phyloP scores from a whole-genome alignment of 768 basidiomycete genomes.

The Lepiota subincarnata region DNA sequence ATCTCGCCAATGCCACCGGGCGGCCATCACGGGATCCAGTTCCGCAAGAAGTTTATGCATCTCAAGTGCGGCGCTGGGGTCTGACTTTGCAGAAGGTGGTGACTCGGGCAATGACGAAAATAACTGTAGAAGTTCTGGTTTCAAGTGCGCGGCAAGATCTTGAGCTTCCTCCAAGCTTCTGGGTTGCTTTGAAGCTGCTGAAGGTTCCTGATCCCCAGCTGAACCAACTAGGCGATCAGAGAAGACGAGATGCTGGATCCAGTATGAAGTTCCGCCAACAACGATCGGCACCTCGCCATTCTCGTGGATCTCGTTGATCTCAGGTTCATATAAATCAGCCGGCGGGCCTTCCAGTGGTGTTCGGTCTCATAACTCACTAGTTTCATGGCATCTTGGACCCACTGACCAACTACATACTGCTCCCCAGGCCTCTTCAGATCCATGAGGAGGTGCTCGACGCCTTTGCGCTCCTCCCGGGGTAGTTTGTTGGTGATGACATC shows the following conservation, averaged over 20 bases:
- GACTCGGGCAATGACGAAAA: constrained; percentile 56
- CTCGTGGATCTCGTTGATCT: constrained; percentile 75
- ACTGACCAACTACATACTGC: constrained; percentile 83
- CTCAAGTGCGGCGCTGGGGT: constrained; percentile 55
- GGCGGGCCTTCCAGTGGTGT: not conserved
- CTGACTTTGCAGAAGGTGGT: constrained; percentile 50
- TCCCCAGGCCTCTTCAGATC: constrained; percentile 82
- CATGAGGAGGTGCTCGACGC: constrained; percentile 87
- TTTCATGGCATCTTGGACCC: constrained; percentile 77
- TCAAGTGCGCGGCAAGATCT: constrained; percentile 19
- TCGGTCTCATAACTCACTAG: constrained; percentile 49
- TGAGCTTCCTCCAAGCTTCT: constrained; percentile 17
- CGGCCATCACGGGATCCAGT: constrained; percentile 71
- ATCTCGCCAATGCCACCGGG: constrained; percentile 95
- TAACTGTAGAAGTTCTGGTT: constrained; percentile 44
- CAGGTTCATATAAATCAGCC: not conserved
- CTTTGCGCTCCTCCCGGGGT: constrained; percentile 66
- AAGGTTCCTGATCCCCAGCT: not conserved
- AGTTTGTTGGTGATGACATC: constrained; percentile 96
- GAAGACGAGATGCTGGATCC: constrained; percentile 95
- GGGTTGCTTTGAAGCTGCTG: constrained; percentile 1
- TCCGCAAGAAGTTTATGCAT: constrained; percentile 61
- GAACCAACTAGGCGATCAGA: constrained; percentile 56
- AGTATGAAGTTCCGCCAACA: constrained; percentile 95
- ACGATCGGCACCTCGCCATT: constrained; percentile 74